Evolutionary conservation across 148 eudicot genomes (phyloP).

Genomic region (Gaultheria prostrata): DNA sequence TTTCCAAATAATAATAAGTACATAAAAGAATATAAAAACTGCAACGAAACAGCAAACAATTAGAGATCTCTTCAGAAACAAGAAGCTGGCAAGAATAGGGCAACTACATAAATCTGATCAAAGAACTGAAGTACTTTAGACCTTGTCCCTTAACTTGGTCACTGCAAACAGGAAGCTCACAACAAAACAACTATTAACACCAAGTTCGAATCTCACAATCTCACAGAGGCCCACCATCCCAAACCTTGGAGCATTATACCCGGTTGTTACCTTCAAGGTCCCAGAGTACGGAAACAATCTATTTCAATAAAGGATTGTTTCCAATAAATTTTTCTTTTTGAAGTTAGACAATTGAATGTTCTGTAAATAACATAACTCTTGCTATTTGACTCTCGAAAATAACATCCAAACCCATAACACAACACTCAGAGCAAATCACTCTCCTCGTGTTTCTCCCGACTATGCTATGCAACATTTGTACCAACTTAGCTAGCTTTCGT

Average conservation of each 20-base stretch:
- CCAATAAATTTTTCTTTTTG: not conserved
- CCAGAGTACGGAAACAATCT: too few relatives aligned
- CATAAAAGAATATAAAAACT: too few relatives aligned
- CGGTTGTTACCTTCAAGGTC: too few relatives aligned
- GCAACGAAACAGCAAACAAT: not conserved
- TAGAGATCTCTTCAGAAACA: not conserved
- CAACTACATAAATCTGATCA: not conserved
- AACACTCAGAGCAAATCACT: constrained; percentile 1
- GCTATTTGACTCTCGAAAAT: not conserved
- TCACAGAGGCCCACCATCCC: too few relatives aligned
- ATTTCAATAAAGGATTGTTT: too few relatives aligned
- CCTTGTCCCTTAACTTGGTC: not conserved
- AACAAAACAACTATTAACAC: constrained; percentile 1
- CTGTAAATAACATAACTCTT: not conserved
- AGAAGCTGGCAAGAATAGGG: not conserved
- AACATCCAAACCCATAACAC: not conserved
- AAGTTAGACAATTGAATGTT: not conserved
- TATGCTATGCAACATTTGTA: not conserved
- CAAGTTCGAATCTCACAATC: too few relatives aligned
- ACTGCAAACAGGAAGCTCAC: not conserved
- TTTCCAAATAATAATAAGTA: too few relatives aligned
- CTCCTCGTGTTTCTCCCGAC: not conserved
- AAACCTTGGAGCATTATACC: too few relatives aligned
- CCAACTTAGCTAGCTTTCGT: constrained; percentile 56
- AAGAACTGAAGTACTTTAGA: not conserved